Evolutionary conservation across 2,329 filamentous ascomycete species (phyloP).

Genomic region (Ophiostoma tasmaniense): DNA sequence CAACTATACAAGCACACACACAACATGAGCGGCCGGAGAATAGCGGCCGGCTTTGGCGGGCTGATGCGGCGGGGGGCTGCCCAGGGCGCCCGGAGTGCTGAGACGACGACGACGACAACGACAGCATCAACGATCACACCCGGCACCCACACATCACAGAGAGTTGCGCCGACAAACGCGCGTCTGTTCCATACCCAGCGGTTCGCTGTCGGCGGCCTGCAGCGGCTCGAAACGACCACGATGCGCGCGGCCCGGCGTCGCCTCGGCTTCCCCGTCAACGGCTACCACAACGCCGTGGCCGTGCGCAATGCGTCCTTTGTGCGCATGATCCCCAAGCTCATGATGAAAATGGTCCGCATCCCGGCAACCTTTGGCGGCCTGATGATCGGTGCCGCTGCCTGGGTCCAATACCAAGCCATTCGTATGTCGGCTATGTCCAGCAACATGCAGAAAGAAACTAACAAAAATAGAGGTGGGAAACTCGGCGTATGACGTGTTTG

Average conservation of each 20-base stretch:
- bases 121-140: neutral
- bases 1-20: neutral
- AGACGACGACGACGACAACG: neutral
- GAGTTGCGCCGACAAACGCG: slow-evolving; percentile 23
- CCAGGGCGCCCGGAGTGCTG: slow-evolving; percentile 34
- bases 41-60: slow-evolving; percentile 60
- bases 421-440: slow-evolving; percentile 43
- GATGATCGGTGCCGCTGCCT: slow-evolving; percentile 77
- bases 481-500: slow-evolving; percentile 68
- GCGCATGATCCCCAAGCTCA: slow-evolving; percentile 69
- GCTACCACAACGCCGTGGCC: slow-evolving; percentile 70
- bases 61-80: slow-evolving; percentile 47
- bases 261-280: slow-evolving; percentile 69
- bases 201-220: slow-evolving; percentile 57
- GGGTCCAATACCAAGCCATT: slow-evolving; percentile 91
- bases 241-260: slow-evolving; percentile 53
- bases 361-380: slow-evolving; percentile 88
- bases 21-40: slow-evolving; percentile 61
- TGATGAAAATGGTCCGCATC: slow-evolving; percentile 79
- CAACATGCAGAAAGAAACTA: neutral
- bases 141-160: neutral
- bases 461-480: slow-evolving; percentile 56
- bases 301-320: slow-evolving; percentile 57
- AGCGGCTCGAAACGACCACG: slow-evolving; percentile 37
- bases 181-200: slow-evolving; percentile 56